Percentiles rank a stretch among this genome's conserved stretches.
Evolutionary conservation across 2,329 filamentous ascomycete genomes (phyloP).

Genomic region (Cladosporium sp.): DNA sequence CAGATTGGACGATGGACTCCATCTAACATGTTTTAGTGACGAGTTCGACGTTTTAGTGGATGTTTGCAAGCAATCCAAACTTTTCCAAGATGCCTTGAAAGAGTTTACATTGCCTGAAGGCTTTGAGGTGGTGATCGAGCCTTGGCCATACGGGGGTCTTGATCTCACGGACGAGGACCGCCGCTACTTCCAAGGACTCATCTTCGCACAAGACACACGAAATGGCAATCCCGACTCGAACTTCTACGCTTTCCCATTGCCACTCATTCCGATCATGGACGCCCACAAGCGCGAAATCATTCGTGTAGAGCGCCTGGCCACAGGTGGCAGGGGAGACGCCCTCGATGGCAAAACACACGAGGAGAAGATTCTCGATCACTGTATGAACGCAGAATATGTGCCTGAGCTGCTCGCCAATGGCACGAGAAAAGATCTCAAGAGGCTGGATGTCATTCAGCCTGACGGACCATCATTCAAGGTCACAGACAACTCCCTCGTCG

Average conservation of each 20-base stretch:
- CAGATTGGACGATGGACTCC: background rate
- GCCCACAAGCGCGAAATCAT: constrained; percentile 33
- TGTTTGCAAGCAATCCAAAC: constrained; percentile 50
- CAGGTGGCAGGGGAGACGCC: constrained; percentile 34
- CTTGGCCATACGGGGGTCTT: constrained; percentile 37
- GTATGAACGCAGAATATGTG: constrained; percentile 53
- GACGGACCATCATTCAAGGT: constrained; percentile 67
- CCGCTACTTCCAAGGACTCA: constrained; percentile 36
- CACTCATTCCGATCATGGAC: constrained; percentile 38
- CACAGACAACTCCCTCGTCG: constrained; percentile 49
- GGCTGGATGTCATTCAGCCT: constrained; percentile 69
- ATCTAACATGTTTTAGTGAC: constrained; percentile 19
- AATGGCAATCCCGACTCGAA: constrained; percentile 52
- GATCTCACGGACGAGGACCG: constrained; percentile 34
- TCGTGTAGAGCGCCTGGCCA: constrained; percentile 37
- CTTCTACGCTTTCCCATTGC: constrained; percentile 38
- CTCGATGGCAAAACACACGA: constrained; percentile 44
- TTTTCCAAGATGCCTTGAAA: constrained; percentile 57
- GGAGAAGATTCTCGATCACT: constrained; percentile 49
- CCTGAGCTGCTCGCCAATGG: constrained; percentile 43
- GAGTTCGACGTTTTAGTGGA: constrained; percentile 53
- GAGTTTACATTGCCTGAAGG: constrained; percentile 59
- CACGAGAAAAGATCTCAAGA: constrained; percentile 55
- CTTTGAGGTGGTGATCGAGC: constrained; percentile 36
- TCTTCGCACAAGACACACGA: constrained; percentile 35